phyloP scores from a whole-genome alignment of 345 rosid species.

The Brassica nigra region DNA sequence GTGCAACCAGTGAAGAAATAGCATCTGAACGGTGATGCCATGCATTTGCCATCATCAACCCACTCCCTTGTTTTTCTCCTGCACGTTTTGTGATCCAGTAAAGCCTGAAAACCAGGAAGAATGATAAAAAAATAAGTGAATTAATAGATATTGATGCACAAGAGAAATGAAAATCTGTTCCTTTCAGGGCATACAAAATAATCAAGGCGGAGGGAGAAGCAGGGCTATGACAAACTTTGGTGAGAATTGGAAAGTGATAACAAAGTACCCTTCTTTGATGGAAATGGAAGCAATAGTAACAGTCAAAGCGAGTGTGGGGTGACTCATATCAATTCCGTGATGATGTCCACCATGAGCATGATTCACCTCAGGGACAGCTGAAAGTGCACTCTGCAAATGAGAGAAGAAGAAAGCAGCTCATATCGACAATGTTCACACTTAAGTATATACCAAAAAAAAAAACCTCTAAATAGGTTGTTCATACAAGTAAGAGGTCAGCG shows the following conservation, averaged over 20 bases:
- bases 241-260: not conserved
- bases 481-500: constrained; percentile 62
- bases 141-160: constrained; percentile 1
- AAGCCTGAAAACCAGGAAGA: constrained; percentile 51
- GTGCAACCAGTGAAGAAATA: constrained; percentile 85
- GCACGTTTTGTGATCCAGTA: constrained; percentile 91
- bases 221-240: not conserved
- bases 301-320: constrained; percentile 77
- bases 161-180: not conserved
- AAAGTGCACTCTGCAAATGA: constrained; percentile 53
- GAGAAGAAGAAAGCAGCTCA: constrained; percentile 13
- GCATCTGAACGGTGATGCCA: constrained; percentile 99
- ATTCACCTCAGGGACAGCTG: constrained; percentile 52
- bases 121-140: not conserved
- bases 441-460: not conserved
- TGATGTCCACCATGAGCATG: constrained; percentile 58
- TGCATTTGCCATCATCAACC: constrained; percentile 96
- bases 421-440: too few relatives aligned
- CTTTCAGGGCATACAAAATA: constrained; percentile 8
- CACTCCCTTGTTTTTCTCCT: constrained; percentile 86
- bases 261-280: constrained; percentile 75
- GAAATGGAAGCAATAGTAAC: constrained; percentile 79
- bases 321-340: constrained; percentile 80
- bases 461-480: not conserved
- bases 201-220: not conserved